Evolutionary conservation across 1,284 basidiomycete genomes (phyloP).

Genomic region (Trichosporon coremiiforme): DNA sequence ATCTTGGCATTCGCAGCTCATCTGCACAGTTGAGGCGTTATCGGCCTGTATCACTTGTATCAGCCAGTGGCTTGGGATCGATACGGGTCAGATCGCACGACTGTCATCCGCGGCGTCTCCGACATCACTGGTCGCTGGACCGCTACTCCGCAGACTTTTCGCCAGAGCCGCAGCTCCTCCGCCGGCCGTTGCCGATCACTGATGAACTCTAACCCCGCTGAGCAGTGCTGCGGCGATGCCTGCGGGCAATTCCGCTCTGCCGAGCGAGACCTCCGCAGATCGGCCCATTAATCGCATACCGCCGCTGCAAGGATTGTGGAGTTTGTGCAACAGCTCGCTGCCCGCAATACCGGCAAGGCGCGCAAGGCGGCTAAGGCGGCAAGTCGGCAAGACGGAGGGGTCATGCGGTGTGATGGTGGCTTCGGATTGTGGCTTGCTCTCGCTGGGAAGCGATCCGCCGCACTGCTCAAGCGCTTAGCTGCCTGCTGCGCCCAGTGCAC

Average conservation of each 20-base stretch:
- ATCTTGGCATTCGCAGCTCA: not conserved
- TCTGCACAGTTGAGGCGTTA: not conserved
- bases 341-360: no score
- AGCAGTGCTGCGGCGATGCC: not conserved
- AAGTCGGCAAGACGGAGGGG: no score
- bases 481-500: not conserved
- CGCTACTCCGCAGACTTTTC: not conserved
- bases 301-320: not conserved
- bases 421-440: not conserved
- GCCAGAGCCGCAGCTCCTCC: not conserved
- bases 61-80: not conserved
- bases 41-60: not conserved
- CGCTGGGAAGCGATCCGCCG: not conserved
- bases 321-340: not conserved
- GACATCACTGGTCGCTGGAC: not conserved
- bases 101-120: not conserved
- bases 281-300: not conserved
- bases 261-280: not conserved
- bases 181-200: slow-evolving; percentile 1
- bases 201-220: not conserved
- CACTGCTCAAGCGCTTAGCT: not conserved
- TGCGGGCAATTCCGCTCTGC: not conserved
- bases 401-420: no score
- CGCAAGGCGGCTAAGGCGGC: no score
- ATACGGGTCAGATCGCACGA: slow-evolving; percentile 4